Evolutionary conservation across 108 stramenopile species (phyloP).

Genomic region (Skeletonema costatum): DNA sequence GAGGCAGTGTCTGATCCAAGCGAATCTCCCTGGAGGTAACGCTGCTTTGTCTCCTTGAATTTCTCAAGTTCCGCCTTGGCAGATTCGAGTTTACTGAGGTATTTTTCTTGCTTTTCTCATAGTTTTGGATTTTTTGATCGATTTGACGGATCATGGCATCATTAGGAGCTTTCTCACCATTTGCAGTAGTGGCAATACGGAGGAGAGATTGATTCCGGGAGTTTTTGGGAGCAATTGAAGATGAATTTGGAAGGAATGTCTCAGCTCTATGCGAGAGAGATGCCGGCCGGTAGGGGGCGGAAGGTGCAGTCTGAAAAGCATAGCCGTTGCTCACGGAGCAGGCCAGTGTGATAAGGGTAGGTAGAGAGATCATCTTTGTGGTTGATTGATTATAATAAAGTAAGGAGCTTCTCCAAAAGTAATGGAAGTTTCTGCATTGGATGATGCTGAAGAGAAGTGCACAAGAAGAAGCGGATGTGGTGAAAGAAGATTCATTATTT

Average conservation of each 20-base stretch:
- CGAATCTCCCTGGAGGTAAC: conserved; percentile 66
- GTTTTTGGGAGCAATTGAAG: conserved; percentile 16
- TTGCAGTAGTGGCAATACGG: conserved; percentile 29
- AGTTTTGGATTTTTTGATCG: conserved; percentile 68
- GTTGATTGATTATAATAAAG: not conserved
- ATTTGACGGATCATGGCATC: conserved; percentile 61
- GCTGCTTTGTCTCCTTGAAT: conserved; percentile 62
- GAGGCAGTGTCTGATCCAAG: conserved; percentile 27
- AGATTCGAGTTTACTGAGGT: conserved; percentile 49
- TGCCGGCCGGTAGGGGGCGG: conserved; percentile 25
- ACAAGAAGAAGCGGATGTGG: not conserved
- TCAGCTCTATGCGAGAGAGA: conserved; percentile 16
- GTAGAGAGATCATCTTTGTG: not conserved
- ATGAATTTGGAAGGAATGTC: conserved; percentile 17
- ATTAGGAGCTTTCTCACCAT: conserved; percentile 28
- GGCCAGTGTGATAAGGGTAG: conserved; percentile 10
- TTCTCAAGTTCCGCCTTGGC: conserved; percentile 56
- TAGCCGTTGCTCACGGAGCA: conserved; percentile 30
- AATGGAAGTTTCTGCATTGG: not conserved
- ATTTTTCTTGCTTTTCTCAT: conserved; percentile 58
- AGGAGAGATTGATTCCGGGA: conserved; percentile 22
- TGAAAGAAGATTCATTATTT: not conserved
- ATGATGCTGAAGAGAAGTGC: no score
- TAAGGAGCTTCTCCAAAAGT: not conserved
- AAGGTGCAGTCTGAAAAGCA: conserved; percentile 32